phyloP scores from a whole-genome alignment of 225 moss, liverwort and hornwort species.

The Pseudisothecium myosuroides region DNA sequence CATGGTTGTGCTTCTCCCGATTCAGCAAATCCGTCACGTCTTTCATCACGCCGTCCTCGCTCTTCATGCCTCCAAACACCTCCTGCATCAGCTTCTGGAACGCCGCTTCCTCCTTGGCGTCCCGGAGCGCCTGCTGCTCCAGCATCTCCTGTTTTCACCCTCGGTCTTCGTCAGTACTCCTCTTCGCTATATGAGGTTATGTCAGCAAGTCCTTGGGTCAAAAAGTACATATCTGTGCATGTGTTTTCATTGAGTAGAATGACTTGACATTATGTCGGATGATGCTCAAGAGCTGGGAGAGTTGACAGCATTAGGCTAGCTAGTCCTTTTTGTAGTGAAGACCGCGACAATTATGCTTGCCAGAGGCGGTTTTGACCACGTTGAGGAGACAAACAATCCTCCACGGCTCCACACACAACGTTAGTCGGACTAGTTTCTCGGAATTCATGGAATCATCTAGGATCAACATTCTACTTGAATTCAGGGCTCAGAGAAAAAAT shows the following conservation, averaged over 20 bases:
- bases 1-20: conserved; percentile 19
- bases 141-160: conserved; percentile 14
- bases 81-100: conserved; percentile 35
- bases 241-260: background rate
- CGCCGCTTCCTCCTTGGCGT: conserved; percentile 23
- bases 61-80: conserved; percentile 12
- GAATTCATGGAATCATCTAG: background rate
- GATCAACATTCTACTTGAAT: background rate
- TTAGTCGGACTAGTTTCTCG: background rate
- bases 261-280: background rate
- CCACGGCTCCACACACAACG: conserved; percentile 1
- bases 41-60: conserved; percentile 45
- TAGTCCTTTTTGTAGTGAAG: background rate
- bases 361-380: background rate
- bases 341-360: background rate
- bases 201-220: background rate
- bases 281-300: background rate
- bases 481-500: background rate
- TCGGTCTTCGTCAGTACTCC: background rate
- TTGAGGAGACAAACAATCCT: conserved; percentile 5
- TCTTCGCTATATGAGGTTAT: background rate
- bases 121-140: conserved; percentile 4
- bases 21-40: conserved; percentile 23
- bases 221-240: background rate
- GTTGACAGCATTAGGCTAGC: background rate